phyloP scores from a whole-genome alignment of 2,329 filamentous ascomycete genomes.

The Xylariales sp. region DNA sequence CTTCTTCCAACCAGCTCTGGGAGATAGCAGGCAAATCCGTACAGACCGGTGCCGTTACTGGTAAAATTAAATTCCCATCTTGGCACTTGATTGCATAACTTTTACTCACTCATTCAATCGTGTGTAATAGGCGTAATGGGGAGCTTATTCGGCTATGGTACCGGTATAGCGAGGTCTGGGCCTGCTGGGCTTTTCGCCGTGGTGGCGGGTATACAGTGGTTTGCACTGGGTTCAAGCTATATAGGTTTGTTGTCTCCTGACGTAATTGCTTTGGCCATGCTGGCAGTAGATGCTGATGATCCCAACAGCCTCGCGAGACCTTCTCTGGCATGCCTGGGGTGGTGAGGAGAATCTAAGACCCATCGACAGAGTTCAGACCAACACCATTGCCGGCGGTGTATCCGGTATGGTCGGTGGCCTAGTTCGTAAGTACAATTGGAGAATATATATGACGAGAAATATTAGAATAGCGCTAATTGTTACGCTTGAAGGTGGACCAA shows the following conservation, averaged over 20 bases:
- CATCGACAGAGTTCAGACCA: slow-evolving; percentile 61
- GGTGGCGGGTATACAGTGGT: slow-evolving; percentile 75
- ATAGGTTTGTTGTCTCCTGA: slow-evolving; percentile 52
- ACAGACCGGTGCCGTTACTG: slow-evolving; percentile 20
- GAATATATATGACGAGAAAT: too few species aligned
- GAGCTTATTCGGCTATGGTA: slow-evolving; percentile 60
- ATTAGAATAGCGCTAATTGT: too few species aligned
- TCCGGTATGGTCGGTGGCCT: slow-evolving; percentile 59
- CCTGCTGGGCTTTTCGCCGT: slow-evolving; percentile 68
- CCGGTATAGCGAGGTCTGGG: slow-evolving; percentile 66
- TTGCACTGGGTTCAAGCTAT: slow-evolving; percentile 70
- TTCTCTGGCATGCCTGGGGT: slow-evolving; percentile 43
- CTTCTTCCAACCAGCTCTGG: slow-evolving; percentile 16
- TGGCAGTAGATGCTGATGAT: too few species aligned
- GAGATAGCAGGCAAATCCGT: slow-evolving; percentile 21
- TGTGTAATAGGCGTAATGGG: slow-evolving; percentile 47
- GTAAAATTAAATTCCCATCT: slow-evolving; percentile 11
- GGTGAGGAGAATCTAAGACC: slow-evolving; percentile 48
- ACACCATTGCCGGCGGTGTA: slow-evolving; percentile 65
- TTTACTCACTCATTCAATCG: not conserved
- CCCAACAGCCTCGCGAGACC: slow-evolving; percentile 42
- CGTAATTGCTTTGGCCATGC: too few species aligned
- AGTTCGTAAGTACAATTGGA: slow-evolving; percentile 40
- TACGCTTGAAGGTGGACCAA: slow-evolving; percentile 39
- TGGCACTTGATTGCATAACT: slow-evolving; percentile 20